phyloP scores from a whole-genome alignment of 176 grass and related monocot genomes.

The Avena eriantha region DNA sequence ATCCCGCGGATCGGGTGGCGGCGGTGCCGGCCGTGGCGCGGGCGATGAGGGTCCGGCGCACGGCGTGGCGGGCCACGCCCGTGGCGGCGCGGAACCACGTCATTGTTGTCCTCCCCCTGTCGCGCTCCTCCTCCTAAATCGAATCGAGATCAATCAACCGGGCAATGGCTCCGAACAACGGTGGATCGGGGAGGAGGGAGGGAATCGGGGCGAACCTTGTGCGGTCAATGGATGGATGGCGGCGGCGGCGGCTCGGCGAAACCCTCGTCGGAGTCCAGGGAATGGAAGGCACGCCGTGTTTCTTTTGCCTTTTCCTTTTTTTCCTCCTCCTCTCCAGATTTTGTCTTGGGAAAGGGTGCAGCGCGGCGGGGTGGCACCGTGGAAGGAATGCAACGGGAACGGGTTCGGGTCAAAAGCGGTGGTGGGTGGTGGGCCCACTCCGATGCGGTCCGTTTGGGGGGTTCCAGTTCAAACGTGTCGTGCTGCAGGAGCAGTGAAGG shows the following conservation, averaged over 20 bases:
- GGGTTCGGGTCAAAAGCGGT: constrained; percentile 27
- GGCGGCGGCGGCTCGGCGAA: constrained; percentile 12
- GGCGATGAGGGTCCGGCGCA: constrained; percentile 52
- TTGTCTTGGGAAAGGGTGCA: constrained; percentile 35
- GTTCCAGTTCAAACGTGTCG: constrained; percentile 15
- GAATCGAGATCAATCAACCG: neutral
- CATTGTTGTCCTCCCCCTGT: constrained; percentile 32
- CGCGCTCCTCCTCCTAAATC: neutral
- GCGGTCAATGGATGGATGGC: neutral
- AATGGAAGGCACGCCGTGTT: neutral
- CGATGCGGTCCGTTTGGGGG: neutral
- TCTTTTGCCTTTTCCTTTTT: neutral
- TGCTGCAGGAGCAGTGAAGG: neutral
- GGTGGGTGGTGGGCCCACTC: neutral
- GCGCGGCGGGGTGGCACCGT: neutral
- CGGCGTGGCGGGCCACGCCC: constrained; percentile 58
- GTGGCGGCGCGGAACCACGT: constrained; percentile 77
- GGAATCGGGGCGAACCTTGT: neutral
- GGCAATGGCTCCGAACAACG: neutral
- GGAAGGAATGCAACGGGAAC: neutral
- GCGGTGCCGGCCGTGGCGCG: constrained; percentile 24
- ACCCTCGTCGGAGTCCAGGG: constrained; percentile 22
- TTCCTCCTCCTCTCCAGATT: neutral
- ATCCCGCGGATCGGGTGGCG: constrained; percentile 29
- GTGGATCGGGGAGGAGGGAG: neutral